Evolutionary conservation across 2,329 filamentous ascomycete genomes (phyloP), one percentile per base, ranked within the genome.

Genomic region (Talaromyces atroroseus): DNA sequence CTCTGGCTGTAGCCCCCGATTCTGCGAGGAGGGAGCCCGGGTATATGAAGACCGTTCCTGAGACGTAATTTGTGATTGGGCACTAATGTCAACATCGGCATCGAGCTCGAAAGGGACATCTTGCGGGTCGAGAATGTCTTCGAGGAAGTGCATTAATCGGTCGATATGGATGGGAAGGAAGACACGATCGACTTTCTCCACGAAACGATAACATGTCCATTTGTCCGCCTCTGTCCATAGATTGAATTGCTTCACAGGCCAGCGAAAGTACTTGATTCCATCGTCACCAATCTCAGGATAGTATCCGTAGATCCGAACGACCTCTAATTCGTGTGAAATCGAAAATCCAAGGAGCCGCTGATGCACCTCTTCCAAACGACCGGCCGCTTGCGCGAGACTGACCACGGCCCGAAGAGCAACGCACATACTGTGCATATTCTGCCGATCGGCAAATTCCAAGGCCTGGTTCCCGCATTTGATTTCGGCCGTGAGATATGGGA

Each of bases 271-370:
- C 18, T 24, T 21, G 3, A 51, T 58, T 21, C 56, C 56, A 12
- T 52, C 34, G 32, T 48, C 24, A 14, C 58, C 51, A 21, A 66
- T 62, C 8, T 63, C 38, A 14, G 61, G 36, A 54, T 65, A 66
- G 53, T 65, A 58, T 29, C 61, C 59, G 44, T 65, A 63, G 23
- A 66, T 66, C 48, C 59, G 56, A n/a, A 65, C 60, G 21, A 58
- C 55, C 6, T 45, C n/a, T 21, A 64, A 38, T 42, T 66, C 61
- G 34, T 68, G 58, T 12, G 61, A 62, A 23, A 65, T 58, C n/a
- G 57, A 64, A 52, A 63, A 62, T 11, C 52, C 57, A n/a, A 64
- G 58, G 21, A 66, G 62, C 42, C 60, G 48, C 6, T 55, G 56
- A 57, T 67, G 12, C 6, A 64, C 20, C 53, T 61, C 60, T 47